phyloP scores from a whole-genome alignment of 2,329 filamentous ascomycete genomes.

The Raffaelea arxii region DNA sequence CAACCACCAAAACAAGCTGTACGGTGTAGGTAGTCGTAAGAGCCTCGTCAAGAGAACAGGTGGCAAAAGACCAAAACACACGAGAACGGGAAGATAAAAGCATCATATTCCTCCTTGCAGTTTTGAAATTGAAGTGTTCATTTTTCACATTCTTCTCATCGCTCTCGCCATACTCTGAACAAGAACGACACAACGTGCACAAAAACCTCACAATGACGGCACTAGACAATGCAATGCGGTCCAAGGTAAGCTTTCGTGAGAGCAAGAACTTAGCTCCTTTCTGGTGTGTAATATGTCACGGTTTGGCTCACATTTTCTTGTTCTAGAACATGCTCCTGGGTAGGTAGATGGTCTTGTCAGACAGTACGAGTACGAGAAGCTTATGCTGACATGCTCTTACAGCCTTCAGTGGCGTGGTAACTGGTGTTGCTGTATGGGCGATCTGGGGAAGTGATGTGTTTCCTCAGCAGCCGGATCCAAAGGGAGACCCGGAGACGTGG shows the following conservation, averaged over 20 bases:
- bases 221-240: constrained; percentile 58
- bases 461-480: constrained; percentile 65
- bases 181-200: background rate
- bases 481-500: constrained; percentile 62
- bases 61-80: background rate
- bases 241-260: constrained; percentile 42
- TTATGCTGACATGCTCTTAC: constrained; percentile 10
- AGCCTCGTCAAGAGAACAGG: constrained; percentile 1
- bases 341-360: constrained; percentile 24
- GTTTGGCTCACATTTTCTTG: background rate
- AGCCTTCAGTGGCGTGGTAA: constrained; percentile 76
- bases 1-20: background rate
- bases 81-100: no score
- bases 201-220: constrained; percentile 42
- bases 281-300: no score
- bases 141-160: no score
- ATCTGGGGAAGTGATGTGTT: constrained; percentile 86
- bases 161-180: no score
- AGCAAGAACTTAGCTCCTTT: no score
- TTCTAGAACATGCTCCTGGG: constrained; percentile 59
- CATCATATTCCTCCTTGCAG: no score
- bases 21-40: background rate
- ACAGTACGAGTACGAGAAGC: no score
- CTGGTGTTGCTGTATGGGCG: constrained; percentile 70
- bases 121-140: no score